Percentiles rank a stretch among this genome's conserved stretches.
Conservation (phyloP, 345 rosid species). For the Corchorus capsularis region DNA sequence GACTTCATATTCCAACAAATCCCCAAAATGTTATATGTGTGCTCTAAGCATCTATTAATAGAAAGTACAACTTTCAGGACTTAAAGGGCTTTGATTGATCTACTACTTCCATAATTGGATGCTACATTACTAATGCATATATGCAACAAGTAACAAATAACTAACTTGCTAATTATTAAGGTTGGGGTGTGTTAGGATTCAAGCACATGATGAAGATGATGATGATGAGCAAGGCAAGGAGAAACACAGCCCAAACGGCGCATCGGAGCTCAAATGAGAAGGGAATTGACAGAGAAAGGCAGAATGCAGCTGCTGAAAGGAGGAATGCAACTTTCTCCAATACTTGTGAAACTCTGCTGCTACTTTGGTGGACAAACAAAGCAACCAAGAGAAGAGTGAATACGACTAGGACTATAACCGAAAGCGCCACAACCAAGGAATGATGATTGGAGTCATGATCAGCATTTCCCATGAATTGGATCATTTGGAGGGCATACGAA, state of each 20-base stretch:
- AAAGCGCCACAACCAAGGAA: conserved; percentile 7
- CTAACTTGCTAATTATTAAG: neutral
- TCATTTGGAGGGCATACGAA: too few species aligned
- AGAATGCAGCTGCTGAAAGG: conserved; percentile 1
- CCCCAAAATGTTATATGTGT: too few species aligned
- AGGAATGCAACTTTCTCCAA: neutral
- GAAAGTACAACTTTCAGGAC: too few species aligned
- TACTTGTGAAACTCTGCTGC: neutral
- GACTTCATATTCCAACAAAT: too few species aligned
- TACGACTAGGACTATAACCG: neutral
- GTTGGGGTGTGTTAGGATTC: neutral
- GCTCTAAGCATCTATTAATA: too few species aligned
- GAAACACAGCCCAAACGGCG: too few species aligned
- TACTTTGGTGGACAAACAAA: neutral
- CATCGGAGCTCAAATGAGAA: conserved; percentile 9
- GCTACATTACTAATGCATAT: neutral
- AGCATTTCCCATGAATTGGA: too few species aligned
- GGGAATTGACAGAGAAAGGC: conserved; percentile 1
- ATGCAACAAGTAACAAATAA: neutral
- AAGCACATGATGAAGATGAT: neutral
- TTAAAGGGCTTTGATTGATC: neutral
- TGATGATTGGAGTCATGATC: too few species aligned
- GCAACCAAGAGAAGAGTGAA: neutral
- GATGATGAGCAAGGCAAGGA: neutral
- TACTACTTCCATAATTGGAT: neutral